These are phyloP conservation scores for Retiboletus flavoniger DNA, from an alignment of 1,284 basidiomycete species.

Conservation along the genomic window DNA sequence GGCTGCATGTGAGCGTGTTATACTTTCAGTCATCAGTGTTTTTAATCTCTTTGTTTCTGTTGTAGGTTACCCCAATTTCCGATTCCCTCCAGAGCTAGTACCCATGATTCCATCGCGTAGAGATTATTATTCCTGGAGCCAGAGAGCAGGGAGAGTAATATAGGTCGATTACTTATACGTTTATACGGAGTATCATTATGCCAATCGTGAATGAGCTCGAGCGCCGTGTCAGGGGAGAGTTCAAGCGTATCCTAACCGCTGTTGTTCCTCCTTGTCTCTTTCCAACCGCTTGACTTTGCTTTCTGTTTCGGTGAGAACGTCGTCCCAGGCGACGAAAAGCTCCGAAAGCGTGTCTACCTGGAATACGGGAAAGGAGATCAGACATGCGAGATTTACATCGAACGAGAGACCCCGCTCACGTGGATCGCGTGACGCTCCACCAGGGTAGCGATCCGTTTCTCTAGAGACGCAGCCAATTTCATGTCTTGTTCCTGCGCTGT, in stretches of 20 bases:
- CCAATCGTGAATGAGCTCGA: background rate
- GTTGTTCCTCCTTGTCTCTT: slow-evolving; percentile 54
- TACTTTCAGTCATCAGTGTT: slow-evolving; percentile 12
- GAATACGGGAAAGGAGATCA: background rate
- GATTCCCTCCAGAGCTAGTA: slow-evolving; percentile 13
- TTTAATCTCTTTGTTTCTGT: slow-evolving; percentile 14
- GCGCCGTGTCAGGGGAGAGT: too few species aligned
- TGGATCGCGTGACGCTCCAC: slow-evolving; percentile 68
- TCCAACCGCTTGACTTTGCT: slow-evolving; percentile 55
- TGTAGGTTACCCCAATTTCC: slow-evolving; percentile 25
- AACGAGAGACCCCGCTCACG: slow-evolving; percentile 40
- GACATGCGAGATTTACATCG: background rate
- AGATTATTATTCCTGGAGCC: slow-evolving; percentile 5
- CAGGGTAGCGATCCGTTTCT: slow-evolving; percentile 59
- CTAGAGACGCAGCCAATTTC: slow-evolving; percentile 52
- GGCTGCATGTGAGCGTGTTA: slow-evolving; percentile 10
- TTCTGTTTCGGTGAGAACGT: slow-evolving; percentile 63
- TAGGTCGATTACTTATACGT: slow-evolving; percentile 20
- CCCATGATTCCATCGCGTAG: slow-evolving; percentile 9
- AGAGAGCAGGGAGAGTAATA: slow-evolving; percentile 15
- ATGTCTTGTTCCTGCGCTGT: slow-evolving; percentile 59
- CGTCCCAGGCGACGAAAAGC: slow-evolving; percentile 79
- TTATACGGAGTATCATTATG: slow-evolving; percentile 21
- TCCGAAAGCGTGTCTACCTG: slow-evolving; percentile 77
- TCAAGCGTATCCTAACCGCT: slow-evolving; percentile 52